phyloP scores from a whole-genome alignment of 2,329 filamentous ascomycete genomes.

The Colletotrichum truncatum region DNA sequence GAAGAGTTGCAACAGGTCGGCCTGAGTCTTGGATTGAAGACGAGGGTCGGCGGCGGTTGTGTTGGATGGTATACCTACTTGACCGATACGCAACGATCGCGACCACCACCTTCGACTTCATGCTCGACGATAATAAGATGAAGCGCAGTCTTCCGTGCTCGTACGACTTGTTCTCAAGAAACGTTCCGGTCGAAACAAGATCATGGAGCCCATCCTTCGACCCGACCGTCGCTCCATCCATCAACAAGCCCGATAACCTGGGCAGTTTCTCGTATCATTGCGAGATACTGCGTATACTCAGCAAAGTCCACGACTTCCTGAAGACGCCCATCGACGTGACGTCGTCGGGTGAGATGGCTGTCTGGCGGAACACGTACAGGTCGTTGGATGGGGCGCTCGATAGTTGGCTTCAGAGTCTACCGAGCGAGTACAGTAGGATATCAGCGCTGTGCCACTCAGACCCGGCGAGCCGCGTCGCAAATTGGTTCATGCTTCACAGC shows the following conservation, averaged over 20 bases:
- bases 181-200: conserved; percentile 52
- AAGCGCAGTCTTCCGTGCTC: conserved; percentile 52
- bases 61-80: conserved; percentile 56
- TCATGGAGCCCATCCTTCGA: conserved; percentile 36
- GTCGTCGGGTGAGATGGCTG: conserved; percentile 46
- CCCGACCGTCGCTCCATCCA: conserved; percentile 33
- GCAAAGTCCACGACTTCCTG: conserved; percentile 53
- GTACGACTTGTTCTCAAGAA: conserved; percentile 54
- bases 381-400: conserved; percentile 49
- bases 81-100: conserved; percentile 54
- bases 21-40: conserved; percentile 56
- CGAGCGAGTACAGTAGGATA: conserved; percentile 55
- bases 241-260: conserved; percentile 51
- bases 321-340: conserved; percentile 50
- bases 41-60: conserved; percentile 50
- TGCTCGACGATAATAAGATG: conserved; percentile 49
- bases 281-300: conserved; percentile 52
- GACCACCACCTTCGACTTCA: conserved; percentile 51
- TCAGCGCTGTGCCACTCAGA: conserved; percentile 55
- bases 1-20: conserved; percentile 43
- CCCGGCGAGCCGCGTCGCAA: conserved; percentile 54
- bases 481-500: conserved; percentile 57
- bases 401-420: conserved; percentile 51
- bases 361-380: conserved; percentile 51
- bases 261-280: conserved; percentile 57